Percentiles rank a stretch among this genome's conserved stretches.
phyloP scores from a whole-genome alignment of 257 asterid genomes.

The Solanum chilense region DNA sequence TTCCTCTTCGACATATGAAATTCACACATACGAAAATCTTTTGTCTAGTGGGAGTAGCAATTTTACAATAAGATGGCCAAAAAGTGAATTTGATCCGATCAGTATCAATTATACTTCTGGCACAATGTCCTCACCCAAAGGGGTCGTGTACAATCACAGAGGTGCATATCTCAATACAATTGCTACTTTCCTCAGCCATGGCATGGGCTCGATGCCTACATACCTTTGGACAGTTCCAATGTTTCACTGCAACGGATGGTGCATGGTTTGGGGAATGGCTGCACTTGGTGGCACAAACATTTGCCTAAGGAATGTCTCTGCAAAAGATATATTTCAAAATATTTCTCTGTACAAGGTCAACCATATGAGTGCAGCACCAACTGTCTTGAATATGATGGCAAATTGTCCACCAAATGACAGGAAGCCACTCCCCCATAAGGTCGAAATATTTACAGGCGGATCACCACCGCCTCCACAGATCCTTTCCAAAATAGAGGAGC shows the following conservation, averaged over 20 bases:
- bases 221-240: constrained; percentile 14
- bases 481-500: constrained; percentile 17
- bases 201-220: background rate
- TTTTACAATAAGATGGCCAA: constrained; percentile 16
- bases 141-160: background rate
- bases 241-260: constrained; percentile 34
- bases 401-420: constrained; percentile 3
- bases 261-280: constrained; percentile 22
- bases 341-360: constrained; percentile 10
- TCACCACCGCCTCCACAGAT: constrained; percentile 23
- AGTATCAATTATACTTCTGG: constrained; percentile 27
- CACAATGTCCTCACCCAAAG: constrained; percentile 22
- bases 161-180: constrained; percentile 4
- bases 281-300: constrained; percentile 24
- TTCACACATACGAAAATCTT: constrained; percentile 8
- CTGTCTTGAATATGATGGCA: constrained; percentile 21
- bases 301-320: constrained; percentile 12
- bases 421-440: constrained; percentile 18
- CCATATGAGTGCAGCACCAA: constrained; percentile 25
- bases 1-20: background rate
- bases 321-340: constrained; percentile 11
- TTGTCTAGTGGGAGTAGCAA: constrained; percentile 5
- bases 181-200: background rate
- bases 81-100: constrained; percentile 20
- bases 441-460: constrained; percentile 21